Evolutionary conservation across 2,329 filamentous ascomycete genomes (phyloP), one percentile per base, ranked within the genome.

Genomic region (Leptosphaerulina australis): DNA sequence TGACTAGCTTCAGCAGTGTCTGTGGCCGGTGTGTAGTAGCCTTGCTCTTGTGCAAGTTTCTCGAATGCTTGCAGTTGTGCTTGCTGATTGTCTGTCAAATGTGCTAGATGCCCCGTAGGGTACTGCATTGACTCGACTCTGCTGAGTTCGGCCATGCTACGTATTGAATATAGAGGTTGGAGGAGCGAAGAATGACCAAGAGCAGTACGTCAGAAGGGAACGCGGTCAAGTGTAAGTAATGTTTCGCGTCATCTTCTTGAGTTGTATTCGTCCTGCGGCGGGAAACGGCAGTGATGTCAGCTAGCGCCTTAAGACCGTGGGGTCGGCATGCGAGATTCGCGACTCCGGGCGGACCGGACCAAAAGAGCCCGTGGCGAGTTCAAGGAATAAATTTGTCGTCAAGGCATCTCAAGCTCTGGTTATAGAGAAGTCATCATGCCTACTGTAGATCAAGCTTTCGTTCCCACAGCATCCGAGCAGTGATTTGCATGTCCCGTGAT

Each of bases 91-190:
- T 81, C 76, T 20, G 78, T 89, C 53, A 97, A 80, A 73, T 93
- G 87, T 38, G 90, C 87, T 35, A 93, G 77, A 70, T 96, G 91
- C n/a, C 90, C 91, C 38, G 82, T 77, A 2, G 88, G 88, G 72
- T 88, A 92, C 67, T 80, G 73, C 59, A 71, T 74, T n/a, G 73
- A 74, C 54, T 74, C 72, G 55, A 71, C 52, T 50, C 69, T 62
- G 35, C 54, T 58, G 24, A 75, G 67, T 33, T 73, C 69, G 11
- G 68, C 62, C 69, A 72, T 72, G 55, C 25, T 44, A 37, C 24
- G 28, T 25, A 5, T 10, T 14, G 38, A 15, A 35, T 17, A 17
- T 15, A 14, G 31, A 21, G 17, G n/a, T 29, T 7, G 15, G 30
- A 11, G 25, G 15, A 36, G 4, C 4, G 39, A 31, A 28, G 15